Base-by-base conservation (phyloP, 345 rosid species). In the Cardamine resedifolia region DNA sequence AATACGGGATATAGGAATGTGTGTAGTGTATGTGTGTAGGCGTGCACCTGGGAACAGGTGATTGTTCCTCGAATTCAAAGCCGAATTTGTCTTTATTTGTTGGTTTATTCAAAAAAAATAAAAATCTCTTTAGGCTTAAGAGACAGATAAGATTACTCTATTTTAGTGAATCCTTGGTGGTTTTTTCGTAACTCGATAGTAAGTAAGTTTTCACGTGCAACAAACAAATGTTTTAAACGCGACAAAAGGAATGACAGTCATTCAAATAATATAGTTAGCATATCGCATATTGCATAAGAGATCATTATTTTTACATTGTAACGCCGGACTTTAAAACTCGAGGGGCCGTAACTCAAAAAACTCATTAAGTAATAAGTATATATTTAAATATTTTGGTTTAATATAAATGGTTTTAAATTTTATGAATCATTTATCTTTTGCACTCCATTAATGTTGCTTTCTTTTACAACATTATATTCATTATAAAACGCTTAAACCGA, bases 141-240 rank as follows among this genome's bases (percentile, higher is more conserved):
- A 58, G 61, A 48, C 43, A 57, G 15, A 67, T 41, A 52, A 51
- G 64, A 74, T 74, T 30, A 58, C 45, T 66, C 10, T 74, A 39
- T 33, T 20, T 50, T 30, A 68, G 30, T 75, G 23, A 28, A 45
- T 51, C n/a, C 9, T 51, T 33, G 4, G 21, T 15, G 63, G 15
- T 15, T 21, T 74, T 74, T 60, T 50, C 9, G 57, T 43, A 50
- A 74, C 28, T 74, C 68, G 39, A 31, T n/a, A 74, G 62, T 52
- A 50, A 51, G 55, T 28, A 68, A 61, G 49, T 31, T 43, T 67
- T 75, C 70, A 68, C 74, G 79, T 75, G 79, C 70, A 75, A 61
- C 62, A 41, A 66, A 28, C 67, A 50, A 36, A 41, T 41, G 20
- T 23, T 68, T 68, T 41, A 61, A 60, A 69, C 70, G 64, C 70